Conservation (phyloP, 371 early-diverging fungal genomes). For the Mortierella sp. region DNA sequence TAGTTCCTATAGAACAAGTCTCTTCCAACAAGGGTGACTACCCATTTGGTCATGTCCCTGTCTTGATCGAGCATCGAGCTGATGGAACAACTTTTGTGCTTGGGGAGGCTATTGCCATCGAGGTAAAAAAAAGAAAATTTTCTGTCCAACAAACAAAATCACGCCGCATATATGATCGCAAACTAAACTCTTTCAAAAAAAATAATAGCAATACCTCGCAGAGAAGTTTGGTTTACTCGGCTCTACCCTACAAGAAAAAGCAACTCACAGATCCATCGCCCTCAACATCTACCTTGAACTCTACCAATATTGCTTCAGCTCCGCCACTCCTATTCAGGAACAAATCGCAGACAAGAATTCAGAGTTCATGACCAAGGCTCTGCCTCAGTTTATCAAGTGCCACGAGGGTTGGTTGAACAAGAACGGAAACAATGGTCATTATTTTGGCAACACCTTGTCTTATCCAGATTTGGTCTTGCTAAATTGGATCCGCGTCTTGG, state of each 20-base stretch:
- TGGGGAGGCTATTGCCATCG: slow-evolving; percentile 40
- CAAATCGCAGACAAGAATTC: slow-evolving; percentile 17
- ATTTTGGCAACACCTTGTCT: slow-evolving; percentile 31
- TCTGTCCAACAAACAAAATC: too few species aligned
- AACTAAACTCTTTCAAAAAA: background rate
- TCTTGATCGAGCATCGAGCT: slow-evolving; percentile 29
- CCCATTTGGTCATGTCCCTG: slow-evolving; percentile 49
- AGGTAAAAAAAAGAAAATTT: slow-evolving; percentile 15
- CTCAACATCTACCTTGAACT: slow-evolving; percentile 45
- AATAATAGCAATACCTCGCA: slow-evolving; percentile 40
- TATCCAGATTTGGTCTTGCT: slow-evolving; percentile 37
- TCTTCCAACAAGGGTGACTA: slow-evolving; percentile 9
- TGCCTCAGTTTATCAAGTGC: slow-evolving; percentile 24
- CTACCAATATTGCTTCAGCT: slow-evolving; percentile 14
- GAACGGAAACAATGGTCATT: slow-evolving; percentile 53
- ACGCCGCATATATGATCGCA: too few species aligned
- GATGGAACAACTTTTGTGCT: slow-evolving; percentile 46
- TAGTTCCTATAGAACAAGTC: slow-evolving; percentile 24
- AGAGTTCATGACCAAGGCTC: slow-evolving; percentile 18
- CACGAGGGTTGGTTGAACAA: slow-evolving; percentile 42
- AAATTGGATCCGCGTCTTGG: slow-evolving; percentile 37
- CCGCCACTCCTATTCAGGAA: slow-evolving; percentile 17
- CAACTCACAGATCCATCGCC: slow-evolving; percentile 30
- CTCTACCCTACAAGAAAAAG: slow-evolving; percentile 29
- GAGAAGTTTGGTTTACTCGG: slow-evolving; percentile 44